Conservation (phyloP, 108 stramenopile genomes). For the Nitzschia palea region DNA sequence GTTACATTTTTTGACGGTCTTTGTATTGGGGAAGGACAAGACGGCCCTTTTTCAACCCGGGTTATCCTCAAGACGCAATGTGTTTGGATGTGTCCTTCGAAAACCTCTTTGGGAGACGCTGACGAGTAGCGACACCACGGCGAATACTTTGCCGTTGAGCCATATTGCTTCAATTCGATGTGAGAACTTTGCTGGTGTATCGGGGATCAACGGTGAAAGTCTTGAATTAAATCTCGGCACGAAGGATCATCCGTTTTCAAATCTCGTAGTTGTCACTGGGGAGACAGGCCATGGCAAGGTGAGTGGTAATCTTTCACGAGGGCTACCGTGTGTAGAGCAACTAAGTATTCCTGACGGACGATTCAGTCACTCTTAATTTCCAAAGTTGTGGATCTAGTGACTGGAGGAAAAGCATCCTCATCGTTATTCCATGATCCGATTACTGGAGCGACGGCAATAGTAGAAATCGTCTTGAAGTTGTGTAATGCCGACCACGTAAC, state of each 20-base stretch:
- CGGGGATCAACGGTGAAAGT: not conserved
- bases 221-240: constrained; percentile 5
- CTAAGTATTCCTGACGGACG: no score
- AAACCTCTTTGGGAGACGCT: no score
- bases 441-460: not conserved
- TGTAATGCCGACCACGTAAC: constrained; percentile 45
- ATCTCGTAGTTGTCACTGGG: constrained; percentile 43
- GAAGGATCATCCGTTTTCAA: not conserved
- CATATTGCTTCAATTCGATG: constrained; percentile 16
- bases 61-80: no score
- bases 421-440: constrained; percentile 26
- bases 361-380: constrained; percentile 65
- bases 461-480: constrained; percentile 40
- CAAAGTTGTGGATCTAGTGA: constrained; percentile 58
- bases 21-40: no score
- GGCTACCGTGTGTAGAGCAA: no score
- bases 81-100: no score
- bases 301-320: no score
- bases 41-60: no score
- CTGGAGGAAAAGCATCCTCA: constrained; percentile 57
- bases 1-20: no score
- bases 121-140: no score
- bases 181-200: constrained; percentile 18
- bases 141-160: constrained; percentile 3
- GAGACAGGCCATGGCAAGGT: constrained; percentile 75